Conservation (phyloP, 176 grass and related monocot genomes). For the Puccinellia tenuiflora region DNA sequence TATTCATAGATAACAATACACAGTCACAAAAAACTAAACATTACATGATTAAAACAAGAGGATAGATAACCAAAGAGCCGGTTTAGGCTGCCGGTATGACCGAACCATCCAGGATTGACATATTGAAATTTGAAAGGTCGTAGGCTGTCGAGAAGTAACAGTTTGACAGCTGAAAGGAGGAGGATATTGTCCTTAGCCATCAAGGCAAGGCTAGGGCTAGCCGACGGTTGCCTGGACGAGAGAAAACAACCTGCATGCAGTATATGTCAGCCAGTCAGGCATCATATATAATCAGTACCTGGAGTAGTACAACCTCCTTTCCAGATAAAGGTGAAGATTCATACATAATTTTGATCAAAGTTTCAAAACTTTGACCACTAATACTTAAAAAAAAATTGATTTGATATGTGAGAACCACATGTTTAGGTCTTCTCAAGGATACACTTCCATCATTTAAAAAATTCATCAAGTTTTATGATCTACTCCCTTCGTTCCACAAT, state of each 20-base stretch:
- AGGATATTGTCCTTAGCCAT: not conserved
- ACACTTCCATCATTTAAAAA: not conserved
- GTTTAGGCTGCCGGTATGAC: not conserved
- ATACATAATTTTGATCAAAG: too few relatives aligned
- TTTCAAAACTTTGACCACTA: not conserved
- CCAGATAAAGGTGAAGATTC: too few relatives aligned
- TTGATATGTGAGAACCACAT: not conserved
- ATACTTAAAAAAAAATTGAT: not conserved
- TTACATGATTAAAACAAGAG: not conserved
- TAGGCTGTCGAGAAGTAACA: not conserved
- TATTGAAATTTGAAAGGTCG: not conserved
- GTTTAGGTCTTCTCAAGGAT: too few relatives aligned
- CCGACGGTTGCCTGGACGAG: not conserved
- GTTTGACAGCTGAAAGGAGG: not conserved
- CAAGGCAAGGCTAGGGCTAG: not conserved
- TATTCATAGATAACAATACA: not conserved
- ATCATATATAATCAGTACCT: not conserved
- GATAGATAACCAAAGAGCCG: not conserved
- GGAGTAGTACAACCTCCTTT: not conserved
- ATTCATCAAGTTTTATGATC: not conserved
- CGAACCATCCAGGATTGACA: not conserved
- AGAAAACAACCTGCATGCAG: constrained; percentile 5
- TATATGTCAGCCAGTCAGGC: not conserved
- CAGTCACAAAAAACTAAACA: not conserved
- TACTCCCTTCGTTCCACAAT: too few relatives aligned